Evolutionary conservation across 352 stramenopile species (phyloP), one percentile per base, ranked within the genome.

Genomic region (Peronospora tabacina): DNA sequence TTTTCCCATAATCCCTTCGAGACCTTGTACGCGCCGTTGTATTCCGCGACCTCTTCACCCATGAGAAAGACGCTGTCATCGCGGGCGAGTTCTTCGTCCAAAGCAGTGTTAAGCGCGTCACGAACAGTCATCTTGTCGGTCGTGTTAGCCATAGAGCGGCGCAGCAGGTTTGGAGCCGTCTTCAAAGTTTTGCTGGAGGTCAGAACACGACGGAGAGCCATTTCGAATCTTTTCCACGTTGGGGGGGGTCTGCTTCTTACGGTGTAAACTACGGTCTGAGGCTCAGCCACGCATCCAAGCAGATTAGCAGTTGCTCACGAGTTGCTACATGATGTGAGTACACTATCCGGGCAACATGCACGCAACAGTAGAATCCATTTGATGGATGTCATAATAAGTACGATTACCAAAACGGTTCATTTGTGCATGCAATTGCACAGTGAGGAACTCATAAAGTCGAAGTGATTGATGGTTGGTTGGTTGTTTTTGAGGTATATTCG

Each of bases 11-110:
- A 81, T 13, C 96, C 91, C 69, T 97, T 97, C 49, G 84, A 95
- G 13, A 97, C 91, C 78, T 99, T 99, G 87, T 99, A 99, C 10
- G 97, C 97, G 54, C 97, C 97, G 65, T 99, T 96, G 77, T 99
- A 99, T 74, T 99, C 83, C 17, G 96, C 97, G 5, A 99, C 96
- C 80, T 99, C 97, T 75, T 99, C 97, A 56, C 96, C 93, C 54
- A 98, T 76, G 34, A 98, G 56, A 66, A 98, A 98, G 2, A 98
- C 90, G 38, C 78, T 70, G 32, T 97, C 85, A 66, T 99, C 96
- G 42, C 92, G 82, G 51, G 85, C 89, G 75, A 99, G 98, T 77
- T 99, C 97, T 71, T 99, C 96, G 68, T 99, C 96, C 52, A 99
- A 87, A 41, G 90, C 97, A 33, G 90, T 82, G 82, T 98, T 98